A percentile compares a stretch with the other conserved stretches of the same genome.
phyloP scores from a whole-genome alignment of 495 filamentous ascomycete species.

The Penicillium tannophilum region DNA sequence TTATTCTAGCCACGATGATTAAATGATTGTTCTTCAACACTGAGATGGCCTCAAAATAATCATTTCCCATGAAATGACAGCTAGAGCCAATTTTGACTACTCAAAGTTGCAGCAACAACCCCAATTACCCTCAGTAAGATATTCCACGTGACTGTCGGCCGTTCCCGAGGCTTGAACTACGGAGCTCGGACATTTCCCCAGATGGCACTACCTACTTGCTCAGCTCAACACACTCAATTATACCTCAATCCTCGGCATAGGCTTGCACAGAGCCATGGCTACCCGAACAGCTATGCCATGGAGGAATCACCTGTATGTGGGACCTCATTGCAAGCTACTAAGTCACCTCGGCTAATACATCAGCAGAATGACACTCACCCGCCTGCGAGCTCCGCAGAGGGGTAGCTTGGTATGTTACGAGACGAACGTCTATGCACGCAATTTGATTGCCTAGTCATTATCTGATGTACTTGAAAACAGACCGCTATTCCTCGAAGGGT shows the following conservation, averaged over 20 bases:
- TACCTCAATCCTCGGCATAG: conserved; percentile 3
- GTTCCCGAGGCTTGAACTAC: not conserved
- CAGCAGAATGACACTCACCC: conserved; percentile 8
- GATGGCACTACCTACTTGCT: conserved; percentile 7
- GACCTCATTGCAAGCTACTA: too few relatives aligned
- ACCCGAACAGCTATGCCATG: not conserved
- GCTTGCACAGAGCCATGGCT: not conserved
- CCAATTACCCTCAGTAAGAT: not conserved
- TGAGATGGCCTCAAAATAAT: not conserved
- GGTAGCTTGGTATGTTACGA: conserved; percentile 9
- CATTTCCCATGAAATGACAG: not conserved
- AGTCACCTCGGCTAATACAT: conserved; percentile 8
- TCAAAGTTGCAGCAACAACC: not conserved
- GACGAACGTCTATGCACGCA: not conserved
- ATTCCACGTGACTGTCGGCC: not conserved
- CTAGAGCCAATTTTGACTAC: not conserved
- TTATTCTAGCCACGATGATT: too few relatives aligned
- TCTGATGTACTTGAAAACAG: not conserved
- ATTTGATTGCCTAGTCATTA: too few relatives aligned
- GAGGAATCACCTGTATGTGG: conserved; percentile 6
- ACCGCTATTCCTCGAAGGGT: not conserved
- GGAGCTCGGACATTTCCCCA: conserved; percentile 18
- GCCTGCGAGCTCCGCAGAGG: conserved; percentile 7
- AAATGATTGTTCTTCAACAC: too few relatives aligned
- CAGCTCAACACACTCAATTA: conserved; percentile 1